These are phyloP conservation scores for Nepenthes mirabilis DNA, from an alignment of 148 eudicot species.

Conservation along the genomic window DNA sequence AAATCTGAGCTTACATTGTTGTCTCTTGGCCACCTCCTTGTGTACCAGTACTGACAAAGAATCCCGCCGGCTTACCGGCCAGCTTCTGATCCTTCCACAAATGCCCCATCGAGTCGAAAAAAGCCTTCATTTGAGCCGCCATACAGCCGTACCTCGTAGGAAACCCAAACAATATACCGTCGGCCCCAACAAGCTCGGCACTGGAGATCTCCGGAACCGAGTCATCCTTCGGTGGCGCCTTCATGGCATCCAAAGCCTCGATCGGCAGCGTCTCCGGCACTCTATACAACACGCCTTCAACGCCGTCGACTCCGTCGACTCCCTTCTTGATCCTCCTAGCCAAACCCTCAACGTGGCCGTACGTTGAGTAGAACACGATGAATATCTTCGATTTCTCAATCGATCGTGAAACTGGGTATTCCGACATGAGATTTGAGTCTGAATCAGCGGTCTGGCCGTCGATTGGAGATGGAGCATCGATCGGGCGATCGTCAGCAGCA, in stretches of 20 bases:
- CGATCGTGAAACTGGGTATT: conserved; percentile 22
- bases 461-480: background rate
- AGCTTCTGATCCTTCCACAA: conserved; percentile 81
- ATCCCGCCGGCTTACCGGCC: conserved; percentile 88
- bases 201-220: conserved; percentile 48
- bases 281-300: conserved; percentile 47
- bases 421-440: conserved; percentile 3
- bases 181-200: conserved; percentile 34
- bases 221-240: conserved; percentile 64
- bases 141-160: conserved; percentile 89
- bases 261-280: conserved; percentile 71
- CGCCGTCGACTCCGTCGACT: conserved; percentile 56
- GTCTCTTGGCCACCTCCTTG: conserved; percentile 99
- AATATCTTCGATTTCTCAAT: conserved; percentile 30
- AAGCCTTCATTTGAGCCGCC: conserved; percentile 98
- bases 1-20: conserved; percentile 58
- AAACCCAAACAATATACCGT: conserved; percentile 77
- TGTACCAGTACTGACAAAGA: conserved; percentile 81
- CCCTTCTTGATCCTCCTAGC: conserved; percentile 65
- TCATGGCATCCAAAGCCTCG: conserved; percentile 47
- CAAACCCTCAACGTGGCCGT: conserved; percentile 77
- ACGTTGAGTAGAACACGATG: conserved; percentile 82
- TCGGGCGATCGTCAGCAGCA: conserved; percentile 2
- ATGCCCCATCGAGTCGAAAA: conserved; percentile 69
- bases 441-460: conserved; percentile 4